A percentile compares a stretch with the other conserved stretches of the same genome.
These are phyloP conservation scores for Hypoxylon rickii DNA, from an alignment of 495 filamentous ascomycete genomes.

Conservation along the genomic window DNA sequence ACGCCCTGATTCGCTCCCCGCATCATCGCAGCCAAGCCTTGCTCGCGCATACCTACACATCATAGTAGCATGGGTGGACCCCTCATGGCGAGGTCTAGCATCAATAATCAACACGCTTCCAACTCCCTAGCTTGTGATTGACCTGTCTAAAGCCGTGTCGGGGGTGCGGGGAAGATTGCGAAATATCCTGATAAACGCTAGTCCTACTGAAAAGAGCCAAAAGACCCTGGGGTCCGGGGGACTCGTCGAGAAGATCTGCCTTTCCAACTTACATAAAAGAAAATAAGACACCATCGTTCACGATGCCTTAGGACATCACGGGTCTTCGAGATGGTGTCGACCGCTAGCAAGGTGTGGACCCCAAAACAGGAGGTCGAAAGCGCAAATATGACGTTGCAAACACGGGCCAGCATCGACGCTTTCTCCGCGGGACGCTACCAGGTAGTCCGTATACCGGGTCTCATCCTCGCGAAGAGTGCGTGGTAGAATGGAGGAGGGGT, in stretches of 20 bases:
- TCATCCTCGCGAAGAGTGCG: background rate
- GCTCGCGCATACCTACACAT: constrained; percentile 1
- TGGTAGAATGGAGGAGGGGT: background rate
- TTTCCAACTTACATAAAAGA: too few relatives aligned
- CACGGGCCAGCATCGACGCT: background rate
- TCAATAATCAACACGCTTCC: constrained; percentile 1
- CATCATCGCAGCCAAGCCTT: constrained; percentile 18
- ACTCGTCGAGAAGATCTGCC: constrained; percentile 7
- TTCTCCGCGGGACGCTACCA: constrained; percentile 11
- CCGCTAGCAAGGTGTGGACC: constrained; percentile 1
- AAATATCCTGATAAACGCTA: constrained; percentile 6
- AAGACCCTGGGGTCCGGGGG: constrained; percentile 12
- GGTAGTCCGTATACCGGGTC: constrained; percentile 2
- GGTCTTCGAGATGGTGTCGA: background rate
- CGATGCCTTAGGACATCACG: constrained; percentile 7
- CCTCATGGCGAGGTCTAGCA: constrained; percentile 9
- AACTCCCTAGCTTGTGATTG: constrained; percentile 1
- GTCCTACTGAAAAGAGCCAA: constrained; percentile 6
- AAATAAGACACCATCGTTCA: constrained; percentile 17
- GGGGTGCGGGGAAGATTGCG: constrained; percentile 17
- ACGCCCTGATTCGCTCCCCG: constrained; percentile 26
- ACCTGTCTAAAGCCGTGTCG: constrained; percentile 2
- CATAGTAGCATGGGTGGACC: constrained; percentile 13
- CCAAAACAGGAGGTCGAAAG: constrained; percentile 19
- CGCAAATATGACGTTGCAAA: constrained; percentile 22